These are phyloP conservation scores for Cerrena zonata DNA, from an alignment of 1,284 basidiomycete species.

Conservation along the genomic window DNA sequence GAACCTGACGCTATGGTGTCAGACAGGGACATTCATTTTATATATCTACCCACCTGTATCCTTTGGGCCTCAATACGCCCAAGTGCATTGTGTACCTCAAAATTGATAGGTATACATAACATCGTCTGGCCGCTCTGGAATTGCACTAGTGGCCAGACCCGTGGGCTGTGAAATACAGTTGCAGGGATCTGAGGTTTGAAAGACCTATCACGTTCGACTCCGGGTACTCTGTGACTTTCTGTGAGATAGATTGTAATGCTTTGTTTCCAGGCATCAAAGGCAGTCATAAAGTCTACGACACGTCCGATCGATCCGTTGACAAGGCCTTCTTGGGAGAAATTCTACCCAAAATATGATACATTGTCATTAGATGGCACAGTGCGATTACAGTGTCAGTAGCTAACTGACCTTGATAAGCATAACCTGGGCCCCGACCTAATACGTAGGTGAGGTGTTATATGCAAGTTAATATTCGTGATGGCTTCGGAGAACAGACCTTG, in stretches of 20 bases:
- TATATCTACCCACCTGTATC: conserved; percentile 37
- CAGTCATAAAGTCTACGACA: conserved; percentile 54
- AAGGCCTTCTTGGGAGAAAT: conserved; percentile 11
- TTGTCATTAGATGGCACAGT: background rate
- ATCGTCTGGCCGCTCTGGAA: conserved; percentile 42
- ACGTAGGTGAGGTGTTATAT: too few relatives aligned
- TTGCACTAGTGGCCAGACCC: conserved; percentile 49
- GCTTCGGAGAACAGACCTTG: too few relatives aligned
- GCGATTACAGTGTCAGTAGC: background rate
- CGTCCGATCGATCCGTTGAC: conserved; percentile 86
- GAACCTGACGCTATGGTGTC: conserved; percentile 39
- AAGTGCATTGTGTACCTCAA: conserved; percentile 50
- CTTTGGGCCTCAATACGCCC: conserved; percentile 49
- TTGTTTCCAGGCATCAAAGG: conserved; percentile 34
- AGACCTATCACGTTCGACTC: background rate
- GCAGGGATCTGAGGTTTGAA: background rate
- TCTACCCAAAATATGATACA: conserved; percentile 9
- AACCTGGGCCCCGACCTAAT: conserved; percentile 56
- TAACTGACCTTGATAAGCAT: conserved; percentile 70
- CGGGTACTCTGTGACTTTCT: background rate
- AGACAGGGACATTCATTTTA: background rate
- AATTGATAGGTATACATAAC: conserved; percentile 49
- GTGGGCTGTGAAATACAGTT: background rate
- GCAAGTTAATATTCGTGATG: background rate
- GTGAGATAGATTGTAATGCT: background rate